Evolutionary conservation across 2,329 filamentous ascomycete species (phyloP), one percentile per base, ranked within the genome.

Genomic region (Microcera coccophila): DNA sequence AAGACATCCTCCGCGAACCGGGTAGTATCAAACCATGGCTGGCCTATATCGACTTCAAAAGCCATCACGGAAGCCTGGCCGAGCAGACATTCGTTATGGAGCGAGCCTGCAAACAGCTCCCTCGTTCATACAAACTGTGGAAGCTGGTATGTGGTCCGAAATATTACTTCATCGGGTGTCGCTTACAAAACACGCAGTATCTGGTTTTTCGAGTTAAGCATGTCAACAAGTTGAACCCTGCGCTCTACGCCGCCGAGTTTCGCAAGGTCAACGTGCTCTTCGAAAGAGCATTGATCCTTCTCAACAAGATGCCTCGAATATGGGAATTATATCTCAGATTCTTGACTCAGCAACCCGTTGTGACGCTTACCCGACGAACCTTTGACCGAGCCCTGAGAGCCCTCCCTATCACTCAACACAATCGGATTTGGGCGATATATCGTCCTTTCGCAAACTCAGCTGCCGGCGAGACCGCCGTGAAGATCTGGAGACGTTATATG

Each of bases 261-360:
- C 79, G 83, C 61, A 98, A 97, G 68, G 90, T 97, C 63, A 98
- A 98, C 64, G 78, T 87, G 41, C 80, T 97, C 31, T 98, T 95
- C 63, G 93, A 98, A 70, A 81, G 88, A 55, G 90, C 93, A 3
- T 72, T 98, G 39, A 87, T 96, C 45, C 76, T 98, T 31, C 78
- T 98, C 49, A 96, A 98, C 71, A 98, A 98, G 71, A 98, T 98
- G 93, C 93, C 94, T 18, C 81, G 82, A 54, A 93, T 98, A 62
- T 98, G 93, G 94, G 90, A 96, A 64, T 88, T 97, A 82, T 98
- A 96, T 64, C 81, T 98, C 49, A 79, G 79, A 37, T 97, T 98
- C 62, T 74, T 98, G 44, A 81, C 91, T 62, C 82, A 87, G 60
- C 93, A 98, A 64, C 93, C 93, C n/a, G 73, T 94, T 41, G 82